phyloP scores from a whole-genome alignment of 257 asterid species.

The Salvia miltiorrhiza region DNA sequence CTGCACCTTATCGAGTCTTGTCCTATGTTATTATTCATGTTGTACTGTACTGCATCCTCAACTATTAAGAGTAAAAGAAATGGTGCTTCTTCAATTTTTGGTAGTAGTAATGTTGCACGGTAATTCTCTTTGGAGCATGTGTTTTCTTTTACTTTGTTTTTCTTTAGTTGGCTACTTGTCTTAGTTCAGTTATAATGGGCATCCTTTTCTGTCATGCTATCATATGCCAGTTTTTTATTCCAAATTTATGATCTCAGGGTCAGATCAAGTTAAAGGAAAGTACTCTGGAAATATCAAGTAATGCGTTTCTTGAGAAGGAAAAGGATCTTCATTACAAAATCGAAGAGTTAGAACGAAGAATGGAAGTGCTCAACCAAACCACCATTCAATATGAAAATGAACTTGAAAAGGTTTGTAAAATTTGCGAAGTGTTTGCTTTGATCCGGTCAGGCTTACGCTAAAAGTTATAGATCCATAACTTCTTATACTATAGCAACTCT shows the following conservation, averaged over 20 bases:
- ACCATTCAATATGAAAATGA: constrained; percentile 34
- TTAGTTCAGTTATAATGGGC: background rate
- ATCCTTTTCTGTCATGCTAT: constrained; percentile 1
- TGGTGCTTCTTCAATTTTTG: background rate
- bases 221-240: background rate
- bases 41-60: background rate
- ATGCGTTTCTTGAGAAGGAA: constrained; percentile 70
- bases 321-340: constrained; percentile 62
- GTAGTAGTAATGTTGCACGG: background rate
- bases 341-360: constrained; percentile 56
- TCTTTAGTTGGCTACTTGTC: background rate
- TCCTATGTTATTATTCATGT: background rate
- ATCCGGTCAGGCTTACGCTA: background rate
- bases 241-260: constrained; percentile 38
- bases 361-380: constrained; percentile 47
- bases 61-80: background rate
- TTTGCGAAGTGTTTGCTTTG: constrained; percentile 4
- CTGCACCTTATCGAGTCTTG: constrained; percentile 3
- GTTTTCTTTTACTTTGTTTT: background rate
- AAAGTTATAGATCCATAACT: background rate
- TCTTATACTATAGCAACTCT: background rate
- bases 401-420: constrained; percentile 44
- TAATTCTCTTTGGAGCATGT: background rate
- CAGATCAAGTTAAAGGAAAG: constrained; percentile 65
- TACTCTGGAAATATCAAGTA: constrained; percentile 61